phyloP scores from a whole-genome alignment of 495 filamentous ascomycete species.

The Beverwykella pulmonaria region DNA sequence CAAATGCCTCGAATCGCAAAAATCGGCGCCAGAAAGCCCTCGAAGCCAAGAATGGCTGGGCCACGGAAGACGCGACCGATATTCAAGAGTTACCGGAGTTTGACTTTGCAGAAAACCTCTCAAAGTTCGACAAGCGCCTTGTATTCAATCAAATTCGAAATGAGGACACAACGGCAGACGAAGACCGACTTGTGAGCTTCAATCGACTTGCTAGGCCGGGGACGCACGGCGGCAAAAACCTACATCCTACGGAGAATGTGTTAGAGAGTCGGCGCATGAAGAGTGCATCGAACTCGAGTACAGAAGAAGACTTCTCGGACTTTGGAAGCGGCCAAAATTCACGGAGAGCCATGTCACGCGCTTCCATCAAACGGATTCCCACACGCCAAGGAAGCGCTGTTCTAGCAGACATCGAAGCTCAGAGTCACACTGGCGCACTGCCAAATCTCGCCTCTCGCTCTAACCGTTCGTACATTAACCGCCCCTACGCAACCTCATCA shows the following conservation, averaged over 20 bases:
- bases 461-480: constrained; percentile 24
- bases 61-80: constrained; percentile 93
- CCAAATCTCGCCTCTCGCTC: constrained; percentile 19
- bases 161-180: constrained; percentile 84
- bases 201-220: constrained; percentile 78
- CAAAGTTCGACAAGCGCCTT: constrained; percentile 89
- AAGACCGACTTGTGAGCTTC: constrained; percentile 83
- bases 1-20: constrained; percentile 36
- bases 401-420: constrained; percentile 27
- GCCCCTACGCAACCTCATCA: constrained; percentile 34
- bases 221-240: constrained; percentile 82
- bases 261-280: constrained; percentile 58
- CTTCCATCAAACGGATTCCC: constrained; percentile 52
- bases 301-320: constrained; percentile 53
- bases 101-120: constrained; percentile 83
- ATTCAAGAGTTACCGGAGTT: constrained; percentile 95
- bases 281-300: constrained; percentile 67
- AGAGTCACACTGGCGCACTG: constrained; percentile 25
- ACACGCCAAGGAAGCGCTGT: constrained; percentile 41
- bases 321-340: constrained; percentile 59
- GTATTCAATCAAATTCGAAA: constrained; percentile 87
- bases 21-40: constrained; percentile 53
- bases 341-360: constrained; percentile 56
- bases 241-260: constrained; percentile 90
- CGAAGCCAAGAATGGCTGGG: constrained; percentile 82